Evolutionary conservation across 2,329 filamentous ascomycete species (phyloP).

Genomic region (Tolypocladium ophioglossoides): DNA sequence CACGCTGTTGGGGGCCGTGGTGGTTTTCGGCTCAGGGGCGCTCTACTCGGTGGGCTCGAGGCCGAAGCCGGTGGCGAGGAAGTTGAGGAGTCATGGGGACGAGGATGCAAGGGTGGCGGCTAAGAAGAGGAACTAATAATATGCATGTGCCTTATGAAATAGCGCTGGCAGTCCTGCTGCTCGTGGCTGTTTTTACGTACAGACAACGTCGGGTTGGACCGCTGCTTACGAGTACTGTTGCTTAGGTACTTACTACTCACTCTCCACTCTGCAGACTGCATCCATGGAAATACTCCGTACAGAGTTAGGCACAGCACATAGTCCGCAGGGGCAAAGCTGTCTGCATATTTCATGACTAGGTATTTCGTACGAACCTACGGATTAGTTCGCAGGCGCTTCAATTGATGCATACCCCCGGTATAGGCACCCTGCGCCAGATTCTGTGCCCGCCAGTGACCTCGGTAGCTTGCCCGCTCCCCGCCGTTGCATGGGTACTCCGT

Average conservation of each 20-base stretch:
- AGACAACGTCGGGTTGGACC: neutral
- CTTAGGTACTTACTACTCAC: too few relatives aligned
- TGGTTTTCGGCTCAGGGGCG: slow-evolving; percentile 87
- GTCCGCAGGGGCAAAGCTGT: neutral
- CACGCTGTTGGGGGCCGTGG: slow-evolving; percentile 67
- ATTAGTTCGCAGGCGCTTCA: slow-evolving; percentile 1
- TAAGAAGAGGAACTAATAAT: neutral
- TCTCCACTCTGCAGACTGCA: neutral
- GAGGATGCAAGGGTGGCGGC: neutral
- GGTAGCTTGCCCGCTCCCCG: neutral
- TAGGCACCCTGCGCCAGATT: slow-evolving; percentile 18
- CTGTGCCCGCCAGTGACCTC: too few relatives aligned
- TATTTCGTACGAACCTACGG: too few relatives aligned
- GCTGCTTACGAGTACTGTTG: neutral
- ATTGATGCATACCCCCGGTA: slow-evolving; percentile 12
- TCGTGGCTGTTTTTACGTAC: too few relatives aligned
- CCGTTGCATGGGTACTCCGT: neutral
- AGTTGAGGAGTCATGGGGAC: neutral
- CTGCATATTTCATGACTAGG: too few relatives aligned
- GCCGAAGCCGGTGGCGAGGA: slow-evolving; percentile 6
- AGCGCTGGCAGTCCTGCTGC: neutral
- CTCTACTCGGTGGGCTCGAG: slow-evolving; percentile 71
- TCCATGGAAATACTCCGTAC: too few relatives aligned
- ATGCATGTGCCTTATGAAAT: neutral
- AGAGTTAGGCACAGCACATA: neutral